Base-by-base conservation (phyloP, 2,329 filamentous ascomycete genomes). In the Aspergillus sp. region DNA sequence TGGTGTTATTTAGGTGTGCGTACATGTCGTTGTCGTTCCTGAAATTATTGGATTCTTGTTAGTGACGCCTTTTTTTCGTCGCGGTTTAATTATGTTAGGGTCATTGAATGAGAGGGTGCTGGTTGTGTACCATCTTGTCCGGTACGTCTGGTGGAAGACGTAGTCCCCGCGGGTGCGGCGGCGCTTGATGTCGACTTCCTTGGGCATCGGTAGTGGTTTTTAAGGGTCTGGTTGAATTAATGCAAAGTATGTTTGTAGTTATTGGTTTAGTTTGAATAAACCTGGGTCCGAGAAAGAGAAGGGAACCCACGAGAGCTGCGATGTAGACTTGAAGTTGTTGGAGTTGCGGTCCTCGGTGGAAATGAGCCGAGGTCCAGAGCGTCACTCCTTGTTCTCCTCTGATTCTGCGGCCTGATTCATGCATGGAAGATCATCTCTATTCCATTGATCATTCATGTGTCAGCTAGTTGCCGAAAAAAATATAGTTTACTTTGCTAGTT, bases 21-120 rank as follows among this genome's bases (percentile, higher is more conserved):
- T 95, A 96, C 90, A 96, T 95, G 78, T 96, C 92, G 71, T 96
- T 96, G 75, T 96, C 92, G 72, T 85, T 87, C 91, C 91, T 93
- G 9, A 42, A 55, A 15, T 4, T 4, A 9, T 30, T 30, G 26
- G 9, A 9, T 30, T 11, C 26, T 11, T 9, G 9, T 30, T 30
- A 30, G 26, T 11, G 26, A 30, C 26, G 26, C 9, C 8, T 9
- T 11, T 9, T 24, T 30, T 30, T 4, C 26, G 11, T 4, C 4
- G 26, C 4, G 3, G 9, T 9, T 30, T 9, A 30, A 30, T 30
- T 30, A 30, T 30, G 11, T 5, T 41, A 17, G 15, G 2, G n/a
- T 30, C 18, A 1, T 52, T 26, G 47, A 17, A 24, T 18, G 32
- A 43, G 48, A 22, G 48, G n/a, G 62, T 62, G 42, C 59, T 64